Evolutionary conservation across 768 basidiomycete genomes (phyloP), one percentile per base, ranked within the genome.

Genomic region (Tricholoma matsutake): DNA sequence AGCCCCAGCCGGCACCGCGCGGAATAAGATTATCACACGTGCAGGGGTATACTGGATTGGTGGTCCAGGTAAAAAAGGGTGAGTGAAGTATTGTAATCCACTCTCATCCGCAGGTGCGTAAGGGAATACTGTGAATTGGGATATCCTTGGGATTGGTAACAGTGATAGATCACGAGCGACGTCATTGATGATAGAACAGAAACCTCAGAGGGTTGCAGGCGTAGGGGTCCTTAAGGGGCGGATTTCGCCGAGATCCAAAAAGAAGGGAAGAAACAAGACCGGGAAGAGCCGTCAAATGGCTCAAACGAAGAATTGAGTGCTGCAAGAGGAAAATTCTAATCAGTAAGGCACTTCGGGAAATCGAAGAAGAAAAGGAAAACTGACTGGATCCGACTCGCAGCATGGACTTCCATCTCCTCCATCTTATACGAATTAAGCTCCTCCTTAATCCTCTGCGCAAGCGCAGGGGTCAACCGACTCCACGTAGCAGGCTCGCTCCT

Each of bases 341-440:
- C 54, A 56, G 22, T 14, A 58, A 56, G 57, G 51, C 49, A 13
- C 47, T n/a, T 7, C 25, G 52, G 58, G 49, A 57, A 43, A 13
- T 22, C 20, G 18, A 66, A 52, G 8, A 47, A 53, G 57, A 51
- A 55, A 58, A 61, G 49, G 56, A 58, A 54, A 41, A 86, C 92
- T 66, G 72, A 94, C 92, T 97, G 89, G 68, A 92, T 86, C 74
- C 93, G 87, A 75, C 93, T 96, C 54, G 90, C 80, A 67, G 92
- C 91, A 75, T 98, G 96, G 63, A 99, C 95, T 73, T 96, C 94
- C 96, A 99, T 98, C 79, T 98, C 95, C 76, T 96, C 95, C 91
- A 98, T 93, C 82, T 98, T 98, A 78, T 92, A 98, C 59, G 93
- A 94, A 76, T 99, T 99, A 56, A 99, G 80, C 77, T 96, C 94